A percentile compares a stretch with the other conserved stretches of the same genome.
Evolutionary conservation across 768 basidiomycete genomes (phyloP).

Genomic region (Boletellus sp.): DNA sequence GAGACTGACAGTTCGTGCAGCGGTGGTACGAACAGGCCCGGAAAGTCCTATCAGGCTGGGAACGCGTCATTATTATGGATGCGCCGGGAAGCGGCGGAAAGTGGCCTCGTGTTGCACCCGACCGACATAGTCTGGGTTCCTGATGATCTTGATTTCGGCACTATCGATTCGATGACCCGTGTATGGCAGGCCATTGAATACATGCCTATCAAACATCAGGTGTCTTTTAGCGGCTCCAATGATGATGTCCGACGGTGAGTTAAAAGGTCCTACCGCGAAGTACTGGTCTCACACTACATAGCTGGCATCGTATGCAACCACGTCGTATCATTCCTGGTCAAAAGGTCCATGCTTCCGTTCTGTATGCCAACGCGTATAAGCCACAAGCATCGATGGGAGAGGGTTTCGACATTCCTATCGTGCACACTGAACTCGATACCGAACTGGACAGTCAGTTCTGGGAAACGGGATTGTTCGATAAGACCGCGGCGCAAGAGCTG

Average conservation of each 20-base stretch:
- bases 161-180: slow-evolving; percentile 16
- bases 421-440: background rate
- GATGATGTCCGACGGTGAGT: slow-evolving; percentile 16
- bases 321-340: slow-evolving; percentile 28
- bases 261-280: background rate
- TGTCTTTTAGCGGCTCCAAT: slow-evolving; percentile 16
- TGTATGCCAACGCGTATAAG: slow-evolving; percentile 17
- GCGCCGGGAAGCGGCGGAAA: slow-evolving; percentile 27
- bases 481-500: slow-evolving; percentile 12
- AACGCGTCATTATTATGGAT: slow-evolving; percentile 32
- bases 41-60: slow-evolving; percentile 17
- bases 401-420: slow-evolving; percentile 21
- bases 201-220: slow-evolving; percentile 22
- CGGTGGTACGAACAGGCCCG: slow-evolving; percentile 22
- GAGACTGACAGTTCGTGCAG: slow-evolving; percentile 6
- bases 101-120: slow-evolving; percentile 25
- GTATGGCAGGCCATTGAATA: slow-evolving; percentile 15
- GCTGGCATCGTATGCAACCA: slow-evolving; percentile 14
- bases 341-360: slow-evolving; percentile 22
- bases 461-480: slow-evolving; percentile 20
- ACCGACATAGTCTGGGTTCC: slow-evolving; percentile 25
- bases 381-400: slow-evolving; percentile 17
- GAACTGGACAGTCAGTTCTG: slow-evolving; percentile 9
- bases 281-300: slow-evolving; percentile 1
- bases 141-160: slow-evolving; percentile 22